Evolutionary conservation across 2,329 filamentous ascomycete genomes (phyloP), one percentile per base, ranked within the genome.

Genomic region (Gliomastix tumulicola): DNA sequence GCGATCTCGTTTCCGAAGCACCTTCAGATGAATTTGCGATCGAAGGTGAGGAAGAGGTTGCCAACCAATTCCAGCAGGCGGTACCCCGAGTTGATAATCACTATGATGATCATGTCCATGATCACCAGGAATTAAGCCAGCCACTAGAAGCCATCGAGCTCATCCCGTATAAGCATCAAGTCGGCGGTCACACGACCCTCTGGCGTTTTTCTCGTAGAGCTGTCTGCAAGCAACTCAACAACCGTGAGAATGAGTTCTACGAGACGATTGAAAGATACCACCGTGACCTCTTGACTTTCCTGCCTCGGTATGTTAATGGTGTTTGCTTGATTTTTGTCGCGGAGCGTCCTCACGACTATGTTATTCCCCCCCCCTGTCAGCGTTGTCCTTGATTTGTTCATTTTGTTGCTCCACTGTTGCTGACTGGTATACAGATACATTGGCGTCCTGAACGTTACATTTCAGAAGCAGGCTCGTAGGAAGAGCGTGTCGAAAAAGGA

Each of bases 181-280:
- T 98, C 38, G 92, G 92, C 40, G 92, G 92, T 1, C 92, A 98
- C 58, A 96, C 88, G 7, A 96, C 90, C 0, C 76, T 98, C 23
- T 98, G 94, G 75, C 83, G 90, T 30, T 97, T 98, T 56, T 97
- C 92, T 15, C 82, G 88, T 47, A 79, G 89, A 50, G 92, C 92
- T 38, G 89, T 98, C 10, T 98, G 92, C 71, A 98, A 98, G 63
- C 88, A 96, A 63, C 75, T 98, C 53, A 98, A 95, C 60, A 98
- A 95, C 57, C 78, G 90, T 52, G 92, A 98, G 57, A 98, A 98
- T 60, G 88, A 95, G 62, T 98, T 98, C 56, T 98, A 98, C 60
- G 92, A 98, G 62, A 92, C 83, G 37, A 87, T 97, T 50, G 92
- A 98, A 66, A 80, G 79, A 51, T 79, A 87, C 47, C 90, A 98